Conservation (phyloP, 2,329 filamentous ascomycete genomes). For the Cladosporium sp. region DNA sequence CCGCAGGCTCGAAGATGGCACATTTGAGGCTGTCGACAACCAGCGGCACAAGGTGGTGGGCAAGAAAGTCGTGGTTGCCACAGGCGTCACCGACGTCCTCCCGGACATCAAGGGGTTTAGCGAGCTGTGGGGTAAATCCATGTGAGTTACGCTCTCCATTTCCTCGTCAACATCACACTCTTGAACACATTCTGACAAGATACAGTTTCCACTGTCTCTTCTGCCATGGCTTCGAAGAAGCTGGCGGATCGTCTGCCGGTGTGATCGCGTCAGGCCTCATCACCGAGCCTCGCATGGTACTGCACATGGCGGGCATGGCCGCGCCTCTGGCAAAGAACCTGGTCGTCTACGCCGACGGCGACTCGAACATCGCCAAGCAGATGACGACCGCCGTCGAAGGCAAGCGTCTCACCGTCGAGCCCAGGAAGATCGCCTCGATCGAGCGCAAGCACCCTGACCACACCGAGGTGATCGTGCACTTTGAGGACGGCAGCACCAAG, state of each 20-base stretch:
- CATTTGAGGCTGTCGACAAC: slow-evolving; percentile 40
- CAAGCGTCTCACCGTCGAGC: not conserved
- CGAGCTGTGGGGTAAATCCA: slow-evolving; percentile 8
- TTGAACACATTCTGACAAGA: not conserved
- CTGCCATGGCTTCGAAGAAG: slow-evolving; percentile 57
- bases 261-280: slow-evolving; percentile 42
- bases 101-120: slow-evolving; percentile 38
- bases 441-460: not conserved
- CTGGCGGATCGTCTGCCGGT: slow-evolving; percentile 42
- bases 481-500: not conserved
- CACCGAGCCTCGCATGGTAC: slow-evolving; percentile 14
- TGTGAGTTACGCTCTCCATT: not conserved
- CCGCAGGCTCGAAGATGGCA: slow-evolving; percentile 2
- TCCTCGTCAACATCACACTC: too few relatives aligned
- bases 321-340: slow-evolving; percentile 4
- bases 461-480: not conserved
- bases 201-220: slow-evolving; percentile 52
- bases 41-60: slow-evolving; percentile 43
- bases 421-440: not conserved
- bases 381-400: not conserved
- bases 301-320: slow-evolving; percentile 11
- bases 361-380: not conserved
- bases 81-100: slow-evolving; percentile 48
- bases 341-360: slow-evolving; percentile 7
- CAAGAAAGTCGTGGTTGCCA: slow-evolving; percentile 52